phyloP scores from a whole-genome alignment of 352 stramenopile genomes.

The Globisporangium camurandrum region DNA sequence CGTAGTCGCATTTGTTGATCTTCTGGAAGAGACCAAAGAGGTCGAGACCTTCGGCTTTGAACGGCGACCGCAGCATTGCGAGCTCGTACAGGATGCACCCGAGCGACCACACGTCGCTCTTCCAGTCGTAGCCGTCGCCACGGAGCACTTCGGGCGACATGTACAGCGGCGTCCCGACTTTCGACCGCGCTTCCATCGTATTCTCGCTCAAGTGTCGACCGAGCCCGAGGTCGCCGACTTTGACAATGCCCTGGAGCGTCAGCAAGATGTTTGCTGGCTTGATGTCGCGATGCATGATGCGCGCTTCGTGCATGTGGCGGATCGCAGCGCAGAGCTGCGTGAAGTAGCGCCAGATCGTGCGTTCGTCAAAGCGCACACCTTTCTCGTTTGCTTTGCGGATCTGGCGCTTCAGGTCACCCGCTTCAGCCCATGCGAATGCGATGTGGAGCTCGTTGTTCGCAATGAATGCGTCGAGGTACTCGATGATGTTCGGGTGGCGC shows the following conservation, averaged over 20 bases:
- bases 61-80: slow-evolving; percentile 82
- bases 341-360: slow-evolving; percentile 85
- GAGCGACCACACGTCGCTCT: slow-evolving; percentile 88
- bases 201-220: too few species aligned
- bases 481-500: slow-evolving; percentile 87
- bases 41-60: slow-evolving; percentile 77
- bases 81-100: slow-evolving; percentile 88
- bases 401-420: slow-evolving; percentile 78
- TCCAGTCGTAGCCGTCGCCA: slow-evolving; percentile 83
- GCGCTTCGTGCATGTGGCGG: slow-evolving; percentile 86
- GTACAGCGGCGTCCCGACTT: slow-evolving; percentile 80
- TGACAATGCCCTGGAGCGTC: slow-evolving; percentile 82
- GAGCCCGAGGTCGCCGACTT: slow-evolving; percentile 85
- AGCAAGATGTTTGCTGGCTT: slow-evolving; percentile 88
- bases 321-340: slow-evolving; percentile 78
- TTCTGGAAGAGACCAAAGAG: slow-evolving; percentile 84
- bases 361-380: slow-evolving; percentile 76
- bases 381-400: slow-evolving; percentile 75
- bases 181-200: too few species aligned
- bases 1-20: slow-evolving; percentile 85
- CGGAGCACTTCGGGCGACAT: slow-evolving; percentile 88
- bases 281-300: slow-evolving; percentile 81
- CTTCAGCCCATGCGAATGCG: slow-evolving; percentile 85
- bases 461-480: slow-evolving; percentile 87
- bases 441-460: slow-evolving; percentile 85